Base-by-base conservation (phyloP, 495 filamentous ascomycete genomes). In the Neurospora sp. region DNA sequence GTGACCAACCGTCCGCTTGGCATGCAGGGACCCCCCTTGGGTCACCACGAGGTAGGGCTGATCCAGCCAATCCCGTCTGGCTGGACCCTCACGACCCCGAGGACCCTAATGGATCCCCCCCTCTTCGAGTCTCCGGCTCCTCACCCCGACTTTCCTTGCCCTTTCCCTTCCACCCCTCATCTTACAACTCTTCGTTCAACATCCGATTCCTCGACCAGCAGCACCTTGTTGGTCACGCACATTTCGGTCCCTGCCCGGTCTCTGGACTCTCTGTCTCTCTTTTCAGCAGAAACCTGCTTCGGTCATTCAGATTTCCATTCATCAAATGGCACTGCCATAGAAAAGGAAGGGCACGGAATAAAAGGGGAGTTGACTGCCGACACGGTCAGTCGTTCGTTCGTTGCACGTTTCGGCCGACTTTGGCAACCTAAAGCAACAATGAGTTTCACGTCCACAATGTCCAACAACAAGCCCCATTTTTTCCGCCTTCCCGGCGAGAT, bases 401-500 rank as follows among this genome's bases (percentile, higher is more conserved):
- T 28, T 54, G 3, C 17, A n/a, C 11, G 28, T 28, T 31, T 34
- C 24, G 28, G 28, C 54, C 54, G 54, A 66, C 28, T 66, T 66
- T 15, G 54, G 54, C 54, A 66, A 66, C 54, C 54, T 34, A 66
- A 36, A 66, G 54, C 54, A 34, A 34, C 54, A 28, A 66, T 34
- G 54, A 34, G 28, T 66, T 66, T 36, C 24, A 66, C 13, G 24
- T 31, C 54, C 54, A 31, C 24, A 39, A 69, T 31, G 37, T 17
- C 28, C 31, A 34, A 21, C 21, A 43, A 34, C n/a, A 43, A 34
- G 19, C 3, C 28, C 28, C 1, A 19, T 39, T 40, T 77, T 37
- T 72, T 75, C 34, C 39, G 39, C 19, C 28, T 73, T 10, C 75
- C 75, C 24, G 73, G 75, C 39, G 75, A 77, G 66, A 73, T 77